Percentiles rank a stretch among this genome's conserved stretches.
Conservation (phyloP, 2,329 filamentous ascomycete genomes). For the Diplodia sapinea region DNA sequence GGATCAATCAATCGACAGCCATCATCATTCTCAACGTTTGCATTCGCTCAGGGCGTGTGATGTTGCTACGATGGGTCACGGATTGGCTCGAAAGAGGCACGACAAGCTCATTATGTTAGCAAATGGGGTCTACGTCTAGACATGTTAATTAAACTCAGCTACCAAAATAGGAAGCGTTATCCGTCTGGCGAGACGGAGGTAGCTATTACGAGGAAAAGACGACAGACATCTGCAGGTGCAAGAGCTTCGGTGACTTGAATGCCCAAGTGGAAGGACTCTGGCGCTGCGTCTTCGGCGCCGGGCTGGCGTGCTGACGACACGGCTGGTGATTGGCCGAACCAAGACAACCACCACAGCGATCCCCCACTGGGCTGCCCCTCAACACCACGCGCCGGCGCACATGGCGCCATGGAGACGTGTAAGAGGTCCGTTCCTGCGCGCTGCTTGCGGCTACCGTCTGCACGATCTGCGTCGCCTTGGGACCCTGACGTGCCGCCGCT, state of each 20-base stretch:
- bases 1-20: slow-evolving; percentile 14
- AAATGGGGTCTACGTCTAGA: too few relatives aligned
- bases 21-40: neutral
- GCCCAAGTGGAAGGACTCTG: neutral
- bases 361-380: slow-evolving; percentile 35
- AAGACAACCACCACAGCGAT: neutral
- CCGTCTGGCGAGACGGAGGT: too few relatives aligned
- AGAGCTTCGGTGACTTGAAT: neutral
- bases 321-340: slow-evolving; percentile 21
- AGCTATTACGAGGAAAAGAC: neutral
- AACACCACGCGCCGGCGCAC: slow-evolving; percentile 50
- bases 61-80: too few relatives aligned
- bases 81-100: too few relatives aligned
- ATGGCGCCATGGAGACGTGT: slow-evolving; percentile 38
- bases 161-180: too few relatives aligned
- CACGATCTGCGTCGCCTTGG: neutral
- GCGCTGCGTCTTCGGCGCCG: neutral
- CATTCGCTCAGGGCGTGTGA: neutral
- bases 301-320: slow-evolving; percentile 23
- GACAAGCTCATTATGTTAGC: too few relatives aligned
- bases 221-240: neutral
- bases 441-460: slow-evolving; percentile 5
- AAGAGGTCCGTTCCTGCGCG: slow-evolving; percentile 42
- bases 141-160: too few relatives aligned
- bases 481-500: slow-evolving; percentile 26